Conservation (phyloP, 495 filamentous ascomycete species). For the Penicillium herquei region DNA sequence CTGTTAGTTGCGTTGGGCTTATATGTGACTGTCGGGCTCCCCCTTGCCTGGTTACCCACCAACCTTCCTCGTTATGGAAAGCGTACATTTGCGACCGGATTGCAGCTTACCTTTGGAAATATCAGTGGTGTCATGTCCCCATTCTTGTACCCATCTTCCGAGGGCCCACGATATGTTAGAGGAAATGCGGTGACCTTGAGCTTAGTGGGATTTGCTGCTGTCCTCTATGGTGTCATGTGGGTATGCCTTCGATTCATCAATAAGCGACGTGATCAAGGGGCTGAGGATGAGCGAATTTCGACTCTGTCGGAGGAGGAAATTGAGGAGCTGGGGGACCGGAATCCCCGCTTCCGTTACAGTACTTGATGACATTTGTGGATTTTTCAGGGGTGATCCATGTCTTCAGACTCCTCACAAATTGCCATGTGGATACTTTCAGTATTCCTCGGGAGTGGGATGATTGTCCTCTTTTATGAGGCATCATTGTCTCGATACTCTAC, state of each 20-base stretch:
- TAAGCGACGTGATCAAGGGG: constrained; percentile 49
- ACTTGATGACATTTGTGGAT: constrained; percentile 29
- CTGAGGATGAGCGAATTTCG: constrained; percentile 51
- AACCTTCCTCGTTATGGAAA: constrained; percentile 69
- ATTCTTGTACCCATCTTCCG: constrained; percentile 47
- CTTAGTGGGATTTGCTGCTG: constrained; percentile 36
- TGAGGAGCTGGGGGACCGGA: constrained; percentile 67
- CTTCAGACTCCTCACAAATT: too few relatives aligned
- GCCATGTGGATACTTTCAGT: too few relatives aligned
- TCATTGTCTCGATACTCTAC: too few relatives aligned
- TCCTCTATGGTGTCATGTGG: constrained; percentile 53
- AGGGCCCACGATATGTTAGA: constrained; percentile 41
- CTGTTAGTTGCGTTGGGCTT: constrained; percentile 69
- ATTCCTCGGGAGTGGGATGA: too few relatives aligned
- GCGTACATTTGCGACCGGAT: constrained; percentile 63
- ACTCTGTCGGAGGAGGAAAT: constrained; percentile 64
- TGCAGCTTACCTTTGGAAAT: constrained; percentile 69
- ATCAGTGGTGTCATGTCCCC: constrained; percentile 65
- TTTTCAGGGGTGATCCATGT: too few relatives aligned
- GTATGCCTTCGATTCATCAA: constrained; percentile 56
- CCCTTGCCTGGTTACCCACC: constrained; percentile 64
- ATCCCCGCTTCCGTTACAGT: constrained; percentile 59
- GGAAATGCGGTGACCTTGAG: constrained; percentile 50
- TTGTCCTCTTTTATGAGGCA: too few relatives aligned
- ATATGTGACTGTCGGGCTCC: constrained; percentile 68